Percentiles rank a stretch among this genome's conserved stretches.
Conservation (phyloP, 257 asterid species). For the Nicotiana obtusifolia region DNA sequence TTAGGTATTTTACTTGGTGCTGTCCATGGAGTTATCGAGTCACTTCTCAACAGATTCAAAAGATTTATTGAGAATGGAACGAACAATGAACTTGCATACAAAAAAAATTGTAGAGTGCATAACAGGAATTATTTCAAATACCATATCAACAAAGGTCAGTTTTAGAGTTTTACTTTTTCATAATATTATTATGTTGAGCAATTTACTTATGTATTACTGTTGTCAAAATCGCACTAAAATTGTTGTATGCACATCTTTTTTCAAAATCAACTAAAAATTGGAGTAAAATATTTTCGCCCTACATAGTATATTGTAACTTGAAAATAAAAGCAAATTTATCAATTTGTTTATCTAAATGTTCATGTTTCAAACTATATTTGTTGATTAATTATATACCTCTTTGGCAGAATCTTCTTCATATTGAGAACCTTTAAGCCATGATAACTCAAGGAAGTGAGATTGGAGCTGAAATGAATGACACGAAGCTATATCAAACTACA, state of each 20-base stretch:
- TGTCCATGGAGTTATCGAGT: slow-evolving; percentile 23
- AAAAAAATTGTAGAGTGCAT: slow-evolving; percentile 82
- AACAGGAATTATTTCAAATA: slow-evolving; percentile 75
- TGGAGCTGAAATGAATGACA: no score
- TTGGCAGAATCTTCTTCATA: no score
- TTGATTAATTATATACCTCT: no score
- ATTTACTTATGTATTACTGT: not conserved
- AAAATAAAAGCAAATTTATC: no score
- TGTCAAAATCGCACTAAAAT: not conserved
- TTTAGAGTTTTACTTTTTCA: not conserved
- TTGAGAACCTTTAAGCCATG: no score
- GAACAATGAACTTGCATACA: slow-evolving; percentile 87
- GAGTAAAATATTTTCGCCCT: no score
- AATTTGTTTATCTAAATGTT: no score
- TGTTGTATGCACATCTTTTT: not conserved
- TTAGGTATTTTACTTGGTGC: no score
- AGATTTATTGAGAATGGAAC: slow-evolving; percentile 90
- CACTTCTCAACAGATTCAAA: slow-evolving; percentile 27
- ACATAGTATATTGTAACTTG: no score
- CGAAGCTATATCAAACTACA: no score
- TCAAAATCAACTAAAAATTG: not conserved
- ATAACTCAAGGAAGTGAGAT: no score
- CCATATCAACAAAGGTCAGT: slow-evolving; percentile 86
- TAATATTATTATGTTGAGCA: not conserved
- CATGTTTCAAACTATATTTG: no score